phyloP scores from a whole-genome alignment of 495 filamentous ascomycete species.

The Penicillium robsamsonii region DNA sequence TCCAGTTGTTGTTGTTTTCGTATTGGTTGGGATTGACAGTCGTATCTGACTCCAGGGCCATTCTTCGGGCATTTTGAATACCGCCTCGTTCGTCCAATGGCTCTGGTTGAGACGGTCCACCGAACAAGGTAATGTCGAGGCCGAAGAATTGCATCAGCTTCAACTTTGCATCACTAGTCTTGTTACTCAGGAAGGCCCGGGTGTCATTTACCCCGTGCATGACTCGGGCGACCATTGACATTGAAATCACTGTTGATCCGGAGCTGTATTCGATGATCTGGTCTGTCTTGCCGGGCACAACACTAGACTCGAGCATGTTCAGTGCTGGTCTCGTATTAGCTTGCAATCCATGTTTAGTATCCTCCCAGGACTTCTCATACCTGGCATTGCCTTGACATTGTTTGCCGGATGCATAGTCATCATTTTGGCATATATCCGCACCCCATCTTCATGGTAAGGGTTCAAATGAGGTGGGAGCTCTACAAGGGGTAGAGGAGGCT shows the following conservation, averaged over 20 bases:
- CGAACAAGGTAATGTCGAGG: constrained; percentile 55
- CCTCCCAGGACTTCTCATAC: constrained; percentile 30
- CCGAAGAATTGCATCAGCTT: constrained; percentile 59
- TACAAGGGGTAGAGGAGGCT: constrained; percentile 57
- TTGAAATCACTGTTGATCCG: constrained; percentile 60
- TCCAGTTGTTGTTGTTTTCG: constrained; percentile 58
- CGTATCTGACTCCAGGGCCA: constrained; percentile 38
- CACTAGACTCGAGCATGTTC: constrained; percentile 52
- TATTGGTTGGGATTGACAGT: constrained; percentile 59
- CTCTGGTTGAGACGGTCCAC: constrained; percentile 58
- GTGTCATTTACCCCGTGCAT: constrained; percentile 53
- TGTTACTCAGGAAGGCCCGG: constrained; percentile 59
- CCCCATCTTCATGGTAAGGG: constrained; percentile 54
- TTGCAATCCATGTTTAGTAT: neutral
- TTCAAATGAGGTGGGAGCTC: constrained; percentile 58
- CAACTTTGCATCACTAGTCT: constrained; percentile 54
- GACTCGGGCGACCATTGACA: constrained; percentile 55
- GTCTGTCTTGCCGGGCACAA: constrained; percentile 42
- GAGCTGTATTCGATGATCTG: constrained; percentile 61
- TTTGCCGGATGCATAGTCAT: constrained; percentile 61
- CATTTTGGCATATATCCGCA: constrained; percentile 64
- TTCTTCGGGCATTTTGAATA: constrained; percentile 45
- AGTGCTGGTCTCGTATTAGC: constrained; percentile 38
- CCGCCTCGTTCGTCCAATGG: constrained; percentile 52
- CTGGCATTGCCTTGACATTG: constrained; percentile 63